Percentiles rank a stretch among this genome's conserved stretches.
phyloP scores from a whole-genome alignment of 441 rosid species.

The Breynia disticha region DNA sequence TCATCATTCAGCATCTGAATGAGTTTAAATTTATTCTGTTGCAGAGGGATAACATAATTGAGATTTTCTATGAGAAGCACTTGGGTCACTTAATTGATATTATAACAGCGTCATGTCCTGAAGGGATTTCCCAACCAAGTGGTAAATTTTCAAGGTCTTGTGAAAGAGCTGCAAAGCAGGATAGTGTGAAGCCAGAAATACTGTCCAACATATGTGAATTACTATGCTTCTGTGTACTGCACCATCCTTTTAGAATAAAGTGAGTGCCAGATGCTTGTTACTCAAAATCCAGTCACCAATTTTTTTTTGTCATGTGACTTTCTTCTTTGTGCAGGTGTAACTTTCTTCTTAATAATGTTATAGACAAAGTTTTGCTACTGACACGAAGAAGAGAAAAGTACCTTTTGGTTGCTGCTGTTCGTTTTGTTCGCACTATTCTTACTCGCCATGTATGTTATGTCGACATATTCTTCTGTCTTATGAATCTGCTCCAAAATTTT shows the following conservation, averaged over 20 bases:
- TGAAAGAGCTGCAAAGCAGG: slow-evolving; percentile 36
- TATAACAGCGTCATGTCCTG: slow-evolving; percentile 67
- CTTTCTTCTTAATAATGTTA: slow-evolving; percentile 76
- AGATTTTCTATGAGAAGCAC: slow-evolving; percentile 96
- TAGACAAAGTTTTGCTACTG: slow-evolving; percentile 81
- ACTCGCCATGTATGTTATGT: slow-evolving; percentile 66
- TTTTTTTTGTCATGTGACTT: not conserved
- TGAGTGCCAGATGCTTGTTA: slow-evolving; percentile 27
- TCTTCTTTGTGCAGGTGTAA: slow-evolving; percentile 59
- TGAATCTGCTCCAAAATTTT: not conserved
- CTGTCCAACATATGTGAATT: slow-evolving; percentile 86
- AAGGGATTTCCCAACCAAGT: slow-evolving; percentile 25
- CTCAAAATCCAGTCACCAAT: not conserved
- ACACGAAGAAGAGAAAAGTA: slow-evolving; percentile 86
- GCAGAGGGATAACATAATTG: slow-evolving; percentile 87
- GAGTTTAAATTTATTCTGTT: slow-evolving; percentile 8
- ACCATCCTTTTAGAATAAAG: slow-evolving; percentile 96
- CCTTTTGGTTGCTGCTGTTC: slow-evolving; percentile 94
- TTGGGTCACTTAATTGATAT: slow-evolving; percentile 83
- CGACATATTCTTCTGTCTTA: slow-evolving; percentile 3
- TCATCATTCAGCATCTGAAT: slow-evolving; percentile 6
- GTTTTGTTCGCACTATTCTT: slow-evolving; percentile 91
- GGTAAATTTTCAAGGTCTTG: slow-evolving; percentile 36
- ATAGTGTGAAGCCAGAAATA: slow-evolving; percentile 71
- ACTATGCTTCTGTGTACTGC: slow-evolving; percentile 89